Conservation (phyloP, 2,329 filamentous ascomycete genomes). For the Stagonosporopsis cucurbitacearum region DNA sequence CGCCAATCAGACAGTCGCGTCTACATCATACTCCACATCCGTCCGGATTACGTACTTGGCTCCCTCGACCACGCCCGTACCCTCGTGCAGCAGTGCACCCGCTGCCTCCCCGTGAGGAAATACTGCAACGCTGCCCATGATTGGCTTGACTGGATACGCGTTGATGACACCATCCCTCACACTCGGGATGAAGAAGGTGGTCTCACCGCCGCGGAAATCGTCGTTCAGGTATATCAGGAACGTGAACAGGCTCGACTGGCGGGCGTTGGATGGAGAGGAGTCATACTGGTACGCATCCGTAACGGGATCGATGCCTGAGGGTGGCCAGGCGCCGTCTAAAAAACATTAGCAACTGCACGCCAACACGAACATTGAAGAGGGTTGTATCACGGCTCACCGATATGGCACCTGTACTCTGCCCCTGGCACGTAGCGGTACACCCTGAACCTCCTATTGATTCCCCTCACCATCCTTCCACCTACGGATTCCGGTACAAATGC, state of each 20-base stretch:
- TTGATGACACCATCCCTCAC: slow-evolving; percentile 70
- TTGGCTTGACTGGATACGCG: slow-evolving; percentile 71
- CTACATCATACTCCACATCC: slow-evolving; percentile 73
- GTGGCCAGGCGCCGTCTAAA: slow-evolving; percentile 72
- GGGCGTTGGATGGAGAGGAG: slow-evolving; percentile 63
- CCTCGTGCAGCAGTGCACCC: slow-evolving; percentile 71
- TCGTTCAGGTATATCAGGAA: slow-evolving; percentile 75
- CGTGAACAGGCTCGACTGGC: slow-evolving; percentile 72
- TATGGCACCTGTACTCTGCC: slow-evolving; percentile 74
- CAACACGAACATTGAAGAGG: background rate
- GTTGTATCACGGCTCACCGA: slow-evolving; percentile 47
- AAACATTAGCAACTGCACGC: slow-evolving; percentile 1
- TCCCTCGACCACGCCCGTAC: slow-evolving; percentile 71
- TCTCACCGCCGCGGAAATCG: slow-evolving; percentile 74
- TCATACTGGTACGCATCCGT: slow-evolving; percentile 70
- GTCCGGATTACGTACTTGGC: slow-evolving; percentile 74
- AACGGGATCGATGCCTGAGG: slow-evolving; percentile 66
- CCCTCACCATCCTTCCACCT: slow-evolving; percentile 64
- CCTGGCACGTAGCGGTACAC: slow-evolving; percentile 76
- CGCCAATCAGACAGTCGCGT: slow-evolving; percentile 23
- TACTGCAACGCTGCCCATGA: slow-evolving; percentile 71
- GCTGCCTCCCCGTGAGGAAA: slow-evolving; percentile 74
- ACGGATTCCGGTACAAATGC: slow-evolving; percentile 63
- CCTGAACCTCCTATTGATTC: slow-evolving; percentile 72
- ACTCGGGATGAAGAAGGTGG: slow-evolving; percentile 72